These are phyloP conservation scores for Fusarium sp. DNA, from an alignment of 2,329 filamentous ascomycete genomes.

Conservation along the genomic window DNA sequence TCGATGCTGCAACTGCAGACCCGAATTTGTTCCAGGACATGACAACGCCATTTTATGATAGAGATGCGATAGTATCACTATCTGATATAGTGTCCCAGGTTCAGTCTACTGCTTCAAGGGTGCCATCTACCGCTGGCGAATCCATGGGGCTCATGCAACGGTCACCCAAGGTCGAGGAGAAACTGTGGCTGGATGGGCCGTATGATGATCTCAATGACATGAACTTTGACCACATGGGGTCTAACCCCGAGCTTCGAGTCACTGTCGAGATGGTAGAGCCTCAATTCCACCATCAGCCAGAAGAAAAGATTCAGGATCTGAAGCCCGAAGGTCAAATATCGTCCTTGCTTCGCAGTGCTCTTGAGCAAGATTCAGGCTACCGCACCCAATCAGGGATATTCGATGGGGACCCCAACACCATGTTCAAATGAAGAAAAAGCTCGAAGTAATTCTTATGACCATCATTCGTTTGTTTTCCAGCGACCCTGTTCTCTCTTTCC, in stretches of 20 bases:
- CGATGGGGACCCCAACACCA: background rate
- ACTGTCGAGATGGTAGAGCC: background rate
- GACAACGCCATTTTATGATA: background rate
- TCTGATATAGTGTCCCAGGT: background rate
- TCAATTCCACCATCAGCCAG: background rate
- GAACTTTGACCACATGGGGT: constrained; percentile 16
- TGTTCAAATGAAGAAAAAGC: constrained; percentile 4
- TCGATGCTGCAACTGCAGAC: background rate
- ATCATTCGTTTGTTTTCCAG: background rate
- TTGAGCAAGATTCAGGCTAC: constrained; percentile 26
- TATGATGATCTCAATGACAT: background rate
- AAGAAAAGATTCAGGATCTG: background rate
- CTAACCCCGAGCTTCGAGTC: constrained; percentile 6
- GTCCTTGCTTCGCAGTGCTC: background rate
- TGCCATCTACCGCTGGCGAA: constrained; percentile 24
- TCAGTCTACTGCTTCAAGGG: constrained; percentile 22
- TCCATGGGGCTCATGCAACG: background rate
- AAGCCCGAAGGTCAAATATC: background rate
- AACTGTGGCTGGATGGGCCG: background rate
- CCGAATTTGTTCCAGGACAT: background rate
- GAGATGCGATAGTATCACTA: background rate
- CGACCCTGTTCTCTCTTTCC: background rate
- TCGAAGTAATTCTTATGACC: background rate
- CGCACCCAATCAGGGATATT: background rate
- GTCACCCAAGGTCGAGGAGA: constrained; percentile 12